Evolutionary conservation across 1,284 basidiomycete species (phyloP).

Genomic region (Coniferiporia weirii): DNA sequence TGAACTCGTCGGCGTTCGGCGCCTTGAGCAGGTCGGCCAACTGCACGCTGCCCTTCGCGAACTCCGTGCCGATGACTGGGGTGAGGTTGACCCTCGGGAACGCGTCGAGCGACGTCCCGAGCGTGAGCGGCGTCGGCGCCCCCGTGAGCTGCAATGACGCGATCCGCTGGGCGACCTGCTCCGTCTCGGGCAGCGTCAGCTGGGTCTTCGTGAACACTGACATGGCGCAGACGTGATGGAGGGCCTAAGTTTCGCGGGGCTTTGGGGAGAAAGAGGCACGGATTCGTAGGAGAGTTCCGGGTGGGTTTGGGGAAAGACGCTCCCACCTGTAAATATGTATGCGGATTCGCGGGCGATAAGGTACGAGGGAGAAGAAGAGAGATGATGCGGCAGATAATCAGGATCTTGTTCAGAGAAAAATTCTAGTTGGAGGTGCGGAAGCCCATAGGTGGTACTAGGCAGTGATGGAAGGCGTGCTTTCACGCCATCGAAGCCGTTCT

Average conservation of each 20-base stretch:
- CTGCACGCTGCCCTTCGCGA: conserved; percentile 32
- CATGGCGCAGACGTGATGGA: not conserved
- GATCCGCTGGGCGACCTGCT: conserved; percentile 4
- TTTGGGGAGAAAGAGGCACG: too few species aligned
- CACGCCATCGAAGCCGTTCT: not conserved
- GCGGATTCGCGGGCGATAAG: not conserved
- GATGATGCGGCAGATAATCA: not conserved
- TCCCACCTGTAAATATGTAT: not conserved
- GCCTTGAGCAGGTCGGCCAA: conserved; percentile 34
- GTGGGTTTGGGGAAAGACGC: too few species aligned
- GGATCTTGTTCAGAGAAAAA: not conserved
- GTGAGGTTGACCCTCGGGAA: conserved; percentile 24
- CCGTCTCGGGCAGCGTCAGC: conserved; percentile 13
- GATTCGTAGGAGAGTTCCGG: too few species aligned
- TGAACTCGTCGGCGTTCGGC: conserved; percentile 36
- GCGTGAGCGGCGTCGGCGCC: conserved; percentile 9
- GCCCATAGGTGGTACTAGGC: not conserved
- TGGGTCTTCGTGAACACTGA: conserved; percentile 5
- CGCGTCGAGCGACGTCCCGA: conserved; percentile 13
- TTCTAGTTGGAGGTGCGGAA: not conserved
- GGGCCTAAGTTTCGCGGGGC: too few species aligned
- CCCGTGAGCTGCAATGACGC: conserved; percentile 12
- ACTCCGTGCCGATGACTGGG: conserved; percentile 36
- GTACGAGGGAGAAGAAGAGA: not conserved
- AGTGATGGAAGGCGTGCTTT: conserved; percentile 4